phyloP scores from a whole-genome alignment of 768 basidiomycete species.

The Mycena leptocephala region DNA sequence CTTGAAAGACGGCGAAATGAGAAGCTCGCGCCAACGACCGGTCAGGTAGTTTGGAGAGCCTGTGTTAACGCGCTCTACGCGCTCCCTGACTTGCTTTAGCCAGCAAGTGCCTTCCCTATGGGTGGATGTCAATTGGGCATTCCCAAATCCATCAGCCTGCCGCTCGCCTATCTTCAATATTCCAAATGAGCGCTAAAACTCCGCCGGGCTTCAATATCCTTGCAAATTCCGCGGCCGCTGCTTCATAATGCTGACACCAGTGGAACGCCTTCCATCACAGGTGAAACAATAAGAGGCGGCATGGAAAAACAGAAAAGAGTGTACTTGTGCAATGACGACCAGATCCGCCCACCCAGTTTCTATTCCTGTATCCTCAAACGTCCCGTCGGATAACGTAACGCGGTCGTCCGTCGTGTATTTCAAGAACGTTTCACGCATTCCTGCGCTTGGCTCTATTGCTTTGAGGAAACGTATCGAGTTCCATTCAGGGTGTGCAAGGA shows the following conservation, averaged over 20 bases:
- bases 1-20: too few relatives aligned
- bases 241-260: conserved; percentile 73
- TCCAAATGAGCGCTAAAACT: conserved; percentile 75
- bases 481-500: conserved; percentile 64
- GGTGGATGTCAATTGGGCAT: too few relatives aligned
- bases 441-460: conserved; percentile 75
- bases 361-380: conserved; percentile 63
- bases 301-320: neutral
- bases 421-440: conserved; percentile 74
- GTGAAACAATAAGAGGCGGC: too few relatives aligned
- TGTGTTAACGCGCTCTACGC: too few relatives aligned
- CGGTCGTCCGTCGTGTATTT: conserved; percentile 56
- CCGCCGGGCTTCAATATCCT: conserved; percentile 72
- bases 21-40: too few relatives aligned
- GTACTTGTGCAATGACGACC: conserved; percentile 66
- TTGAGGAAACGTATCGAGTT: conserved; percentile 56
- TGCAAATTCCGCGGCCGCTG: conserved; percentile 70
- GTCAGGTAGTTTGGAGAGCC: too few relatives aligned
- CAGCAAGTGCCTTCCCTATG: too few relatives aligned
- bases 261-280: conserved; percentile 88
- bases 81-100: too few relatives aligned
- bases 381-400: conserved; percentile 59
- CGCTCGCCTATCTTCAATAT: conserved; percentile 51
- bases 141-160: too few relatives aligned
- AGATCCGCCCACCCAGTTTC: conserved; percentile 67